A percentile compares a stretch with the other conserved stretches of the same genome.
These are phyloP conservation scores for Talaromyces verruculosus DNA, from an alignment of 2,329 filamentous ascomycete species.

Conservation along the genomic window DNA sequence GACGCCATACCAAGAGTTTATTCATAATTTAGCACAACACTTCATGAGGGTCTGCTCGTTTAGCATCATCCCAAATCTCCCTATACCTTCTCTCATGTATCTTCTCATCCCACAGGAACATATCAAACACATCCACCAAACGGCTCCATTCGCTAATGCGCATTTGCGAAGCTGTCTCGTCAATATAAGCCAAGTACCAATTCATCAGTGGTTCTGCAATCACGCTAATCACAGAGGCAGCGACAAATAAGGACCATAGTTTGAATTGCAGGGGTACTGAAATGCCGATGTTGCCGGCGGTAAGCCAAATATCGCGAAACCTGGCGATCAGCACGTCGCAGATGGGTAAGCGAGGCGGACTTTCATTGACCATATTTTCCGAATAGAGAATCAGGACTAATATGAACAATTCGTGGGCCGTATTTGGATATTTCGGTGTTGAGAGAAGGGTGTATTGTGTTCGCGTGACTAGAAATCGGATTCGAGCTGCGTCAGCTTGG, in stretches of 20 bases:
- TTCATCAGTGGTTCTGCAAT: neutral
- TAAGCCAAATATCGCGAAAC: neutral
- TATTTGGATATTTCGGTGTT: neutral
- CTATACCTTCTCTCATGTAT: neutral
- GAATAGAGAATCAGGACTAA: slow-evolving; percentile 13
- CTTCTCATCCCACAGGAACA: slow-evolving; percentile 9
- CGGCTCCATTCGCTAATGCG: neutral
- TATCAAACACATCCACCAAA: neutral
- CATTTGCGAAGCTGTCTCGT: neutral
- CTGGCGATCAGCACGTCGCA: slow-evolving; percentile 13
- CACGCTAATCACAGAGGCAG: neutral
- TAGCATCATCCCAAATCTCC: slow-evolving; percentile 10
- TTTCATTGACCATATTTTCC: slow-evolving; percentile 1
- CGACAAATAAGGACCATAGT: slow-evolving; percentile 16
- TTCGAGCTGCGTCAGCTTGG: neutral
- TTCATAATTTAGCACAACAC: neutral
- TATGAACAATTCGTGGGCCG: neutral
- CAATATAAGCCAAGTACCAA: slow-evolving; percentile 1
- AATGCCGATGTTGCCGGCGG: neutral
- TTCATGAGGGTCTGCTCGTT: too few species aligned
- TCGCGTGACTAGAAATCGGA: slow-evolving; percentile 15
- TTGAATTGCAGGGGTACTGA: neutral
- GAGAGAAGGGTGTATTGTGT: slow-evolving; percentile 17
- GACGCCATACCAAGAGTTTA: neutral
- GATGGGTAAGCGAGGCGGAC: slow-evolving; percentile 3